phyloP scores from a whole-genome alignment of 495 filamentous ascomycete genomes.

The Lophium mytilinum region DNA sequence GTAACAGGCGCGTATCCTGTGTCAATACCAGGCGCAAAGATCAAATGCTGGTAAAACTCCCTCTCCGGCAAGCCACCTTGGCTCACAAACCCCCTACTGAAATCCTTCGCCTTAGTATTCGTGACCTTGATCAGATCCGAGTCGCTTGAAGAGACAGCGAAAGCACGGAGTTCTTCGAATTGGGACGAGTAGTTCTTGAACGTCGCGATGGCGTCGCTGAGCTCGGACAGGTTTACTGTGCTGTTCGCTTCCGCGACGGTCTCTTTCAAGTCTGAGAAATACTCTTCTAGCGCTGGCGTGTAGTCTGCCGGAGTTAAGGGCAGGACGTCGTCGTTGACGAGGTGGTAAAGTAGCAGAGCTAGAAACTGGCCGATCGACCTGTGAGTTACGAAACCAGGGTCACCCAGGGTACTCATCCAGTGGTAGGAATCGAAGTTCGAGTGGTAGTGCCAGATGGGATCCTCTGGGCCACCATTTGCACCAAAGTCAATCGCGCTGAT shows the following conservation, averaged over 20 bases:
- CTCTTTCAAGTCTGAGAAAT: slow-evolving; percentile 5
- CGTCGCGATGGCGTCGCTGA: slow-evolving; percentile 7
- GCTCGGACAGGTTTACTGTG: slow-evolving; percentile 11
- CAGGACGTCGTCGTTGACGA: slow-evolving; percentile 29
- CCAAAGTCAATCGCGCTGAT: slow-evolving; percentile 29
- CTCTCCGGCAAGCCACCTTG: slow-evolving; percentile 20
- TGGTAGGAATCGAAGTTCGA: slow-evolving; percentile 30
- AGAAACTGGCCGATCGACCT: slow-evolving; percentile 29
- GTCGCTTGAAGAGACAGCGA: slow-evolving; percentile 5
- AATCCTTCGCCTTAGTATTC: slow-evolving; percentile 22
- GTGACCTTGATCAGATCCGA: slow-evolving; percentile 14
- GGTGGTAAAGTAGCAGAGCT: slow-evolving; percentile 32
- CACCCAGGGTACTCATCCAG: slow-evolving; percentile 32
- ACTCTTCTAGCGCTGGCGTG: slow-evolving; percentile 10
- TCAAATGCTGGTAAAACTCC: slow-evolving; percentile 20
- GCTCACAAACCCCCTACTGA: slow-evolving; percentile 17
- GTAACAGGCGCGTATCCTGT: slow-evolving; percentile 25
- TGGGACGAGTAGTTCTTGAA: slow-evolving; percentile 9
- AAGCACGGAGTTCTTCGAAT: slow-evolving; percentile 9
- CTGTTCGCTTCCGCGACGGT: slow-evolving; percentile 1
- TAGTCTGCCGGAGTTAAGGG: slow-evolving; percentile 28
- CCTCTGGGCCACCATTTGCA: slow-evolving; percentile 9
- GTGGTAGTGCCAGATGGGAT: slow-evolving; percentile 32
- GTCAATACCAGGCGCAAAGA: slow-evolving; percentile 21
- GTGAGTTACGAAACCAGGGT: slow-evolving; percentile 27